Percentiles rank a stretch among this genome's conserved stretches.
phyloP scores from a whole-genome alignment of 106 monocot species.

The Platanthera zijinensis region DNA sequence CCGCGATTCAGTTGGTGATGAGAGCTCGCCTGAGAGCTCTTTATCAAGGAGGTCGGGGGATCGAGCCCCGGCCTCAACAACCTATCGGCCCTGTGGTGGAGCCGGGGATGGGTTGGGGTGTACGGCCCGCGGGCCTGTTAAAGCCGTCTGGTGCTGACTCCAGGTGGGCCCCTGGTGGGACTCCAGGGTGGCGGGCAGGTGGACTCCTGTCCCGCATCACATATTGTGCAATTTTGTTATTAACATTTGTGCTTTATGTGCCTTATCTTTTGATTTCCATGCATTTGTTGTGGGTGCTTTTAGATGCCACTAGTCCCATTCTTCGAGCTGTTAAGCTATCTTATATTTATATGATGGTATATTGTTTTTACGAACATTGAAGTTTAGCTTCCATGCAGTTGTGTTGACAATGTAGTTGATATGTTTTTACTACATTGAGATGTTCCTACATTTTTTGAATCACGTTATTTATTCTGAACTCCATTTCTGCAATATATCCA shows the following conservation, averaged over 20 bases:
- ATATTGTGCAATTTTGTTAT: not conserved
- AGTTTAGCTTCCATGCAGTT: not conserved
- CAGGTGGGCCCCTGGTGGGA: too few relatives aligned
- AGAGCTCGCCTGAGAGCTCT: too few relatives aligned
- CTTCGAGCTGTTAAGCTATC: not conserved
- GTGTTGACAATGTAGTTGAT: not conserved
- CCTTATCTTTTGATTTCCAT: not conserved
- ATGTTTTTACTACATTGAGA: not conserved
- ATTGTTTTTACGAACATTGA: not conserved
- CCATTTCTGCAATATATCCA: slow-evolving; percentile 11
- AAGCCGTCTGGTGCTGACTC: too few relatives aligned
- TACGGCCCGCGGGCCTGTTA: too few relatives aligned
- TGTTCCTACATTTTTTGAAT: not conserved
- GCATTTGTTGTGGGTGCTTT: not conserved
- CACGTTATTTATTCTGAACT: not conserved
- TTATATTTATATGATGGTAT: not conserved
- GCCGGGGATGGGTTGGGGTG: too few relatives aligned
- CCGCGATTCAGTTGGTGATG: too few relatives aligned
- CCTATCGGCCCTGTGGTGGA: too few relatives aligned
- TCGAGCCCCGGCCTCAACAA: too few relatives aligned
- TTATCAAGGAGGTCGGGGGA: too few relatives aligned
- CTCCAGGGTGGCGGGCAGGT: too few relatives aligned
- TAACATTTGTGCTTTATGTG: not conserved
- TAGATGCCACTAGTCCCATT: not conserved
- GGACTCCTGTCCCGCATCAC: too few relatives aligned